Evolutionary conservation across 805 yeast species (phyloP).

Genomic region (Barnettozyma siamensis): DNA sequence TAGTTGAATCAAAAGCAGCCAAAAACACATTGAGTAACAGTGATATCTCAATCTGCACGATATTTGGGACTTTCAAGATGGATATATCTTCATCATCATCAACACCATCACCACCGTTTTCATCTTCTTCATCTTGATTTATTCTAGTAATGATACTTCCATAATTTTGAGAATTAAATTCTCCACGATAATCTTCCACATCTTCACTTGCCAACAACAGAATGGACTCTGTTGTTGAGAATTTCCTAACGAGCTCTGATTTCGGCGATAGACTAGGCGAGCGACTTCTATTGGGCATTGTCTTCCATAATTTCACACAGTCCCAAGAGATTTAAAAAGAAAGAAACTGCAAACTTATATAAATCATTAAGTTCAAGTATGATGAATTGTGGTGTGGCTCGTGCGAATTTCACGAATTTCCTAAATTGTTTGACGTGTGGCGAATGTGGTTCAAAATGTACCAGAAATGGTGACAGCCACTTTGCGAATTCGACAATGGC

Average conservation of each 20-base stretch:
- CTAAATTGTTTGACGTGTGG: neutral
- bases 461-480: too few relatives aligned
- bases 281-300: neutral
- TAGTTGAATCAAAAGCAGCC: constrained; percentile 43
- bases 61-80: constrained; percentile 18
- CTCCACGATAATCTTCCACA: constrained; percentile 4
- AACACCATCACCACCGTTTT: neutral
- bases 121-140: neutral
- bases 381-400: neutral
- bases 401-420: neutral
- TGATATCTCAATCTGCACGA: constrained; percentile 30
- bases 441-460: too few relatives aligned
- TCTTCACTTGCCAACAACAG: constrained; percentile 16
- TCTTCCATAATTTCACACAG: neutral
- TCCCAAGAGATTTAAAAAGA: too few relatives aligned
- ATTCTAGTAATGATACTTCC: neutral
- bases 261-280: neutral
- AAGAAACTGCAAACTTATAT: too few relatives aligned
- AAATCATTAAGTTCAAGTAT: too few relatives aligned
- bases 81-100: constrained; percentile 11
- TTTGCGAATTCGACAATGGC: too few relatives aligned
- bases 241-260: neutral
- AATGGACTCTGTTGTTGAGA: constrained; percentile 12
- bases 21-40: constrained; percentile 35
- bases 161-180: neutral